Conservation (phyloP, 1,139 yeast species). For the Candida sp. region DNA sequence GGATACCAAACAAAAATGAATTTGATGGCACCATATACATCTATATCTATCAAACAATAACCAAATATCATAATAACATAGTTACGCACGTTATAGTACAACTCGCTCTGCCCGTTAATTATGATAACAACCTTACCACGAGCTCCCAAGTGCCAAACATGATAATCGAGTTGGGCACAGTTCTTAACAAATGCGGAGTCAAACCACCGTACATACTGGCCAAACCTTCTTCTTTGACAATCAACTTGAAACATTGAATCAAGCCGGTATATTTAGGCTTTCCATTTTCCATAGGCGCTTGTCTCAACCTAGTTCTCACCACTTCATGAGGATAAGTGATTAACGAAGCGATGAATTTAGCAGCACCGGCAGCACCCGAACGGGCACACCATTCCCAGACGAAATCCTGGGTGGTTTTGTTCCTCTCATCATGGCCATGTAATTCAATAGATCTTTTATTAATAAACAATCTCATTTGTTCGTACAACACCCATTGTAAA, state of each 20-base stretch:
- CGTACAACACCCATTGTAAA: constrained; percentile 95
- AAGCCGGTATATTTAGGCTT: constrained; percentile 86
- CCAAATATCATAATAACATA: no score
- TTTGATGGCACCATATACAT: no score
- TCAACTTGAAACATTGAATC: constrained; percentile 77
- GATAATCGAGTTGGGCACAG: constrained; percentile 96
- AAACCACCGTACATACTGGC: constrained; percentile 96
- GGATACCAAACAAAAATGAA: no score
- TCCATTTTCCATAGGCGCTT: constrained; percentile 81
- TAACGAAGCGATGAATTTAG: constrained; percentile 88
- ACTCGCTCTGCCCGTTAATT: no score
- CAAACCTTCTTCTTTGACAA: constrained; percentile 88
- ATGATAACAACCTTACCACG: constrained; percentile 67
- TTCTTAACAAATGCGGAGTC: constrained; percentile 93
- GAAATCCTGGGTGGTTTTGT: constrained; percentile 56
- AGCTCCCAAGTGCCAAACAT: constrained; percentile 99
- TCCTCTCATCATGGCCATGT: constrained; percentile 39
- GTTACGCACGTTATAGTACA: no score
- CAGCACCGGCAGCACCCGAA: constrained; percentile 97
- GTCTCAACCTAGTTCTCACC: constrained; percentile 91
- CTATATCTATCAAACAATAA: neutral
- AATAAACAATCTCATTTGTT: constrained; percentile 82
- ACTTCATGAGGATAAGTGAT: constrained; percentile 98
- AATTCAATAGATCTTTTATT: constrained; percentile 50
- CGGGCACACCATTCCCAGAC: constrained; percentile 91